Evolutionary conservation across 1,139 yeast genomes (phyloP), one percentile per base, ranked within the genome.

Genomic region (Debaryomyces subglobosus): DNA sequence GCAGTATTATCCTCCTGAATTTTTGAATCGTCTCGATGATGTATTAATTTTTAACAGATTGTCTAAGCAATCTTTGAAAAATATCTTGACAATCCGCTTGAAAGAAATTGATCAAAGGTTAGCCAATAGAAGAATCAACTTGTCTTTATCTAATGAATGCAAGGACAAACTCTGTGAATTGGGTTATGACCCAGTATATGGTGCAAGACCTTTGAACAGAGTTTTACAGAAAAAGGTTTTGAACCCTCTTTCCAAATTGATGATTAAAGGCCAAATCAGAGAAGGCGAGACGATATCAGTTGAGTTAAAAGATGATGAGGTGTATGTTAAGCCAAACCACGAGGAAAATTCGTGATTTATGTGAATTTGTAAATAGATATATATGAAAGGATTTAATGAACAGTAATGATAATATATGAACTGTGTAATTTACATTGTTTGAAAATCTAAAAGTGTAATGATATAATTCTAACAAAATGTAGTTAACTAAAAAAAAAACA

Each of bases 171-270:
- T 94, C 39, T 85, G 92, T 5, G 85, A 86, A 33, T 73, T 86
- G 56, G 99, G 99, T 3, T 94, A 92, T 64, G 97, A 92, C 62
- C 90, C 90, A 29, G 67, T 84, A 39, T 94, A 92, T 62, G 99
- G 99, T 57, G 99, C 99, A 0, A 82, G 99, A 64, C 99, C 99
- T 6, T 78, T 94, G 64, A 94, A 94, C 74, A 81, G 99, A 59
- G 80, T 91, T 35, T 83, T 94, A 52, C 96, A 90, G 64, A 89
- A 87, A 73, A 73, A 79, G 56, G 65, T 94, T 16, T 75, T 94
- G 67, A 91, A 92, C 63, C 96, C 97, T 32, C 79, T 94, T 79
- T 96, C 98, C 1, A 78, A 82, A 65, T 72, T 80, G 58, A 67
- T 94, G 72, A 81, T 94, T 54, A 84, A 84, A 60, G 98, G 97